A percentile compares a stretch with the other conserved stretches of the same genome.
These are phyloP conservation scores for Volvox africanus DNA, from an alignment of 139 green algal genomes.

Conservation along the genomic window DNA sequence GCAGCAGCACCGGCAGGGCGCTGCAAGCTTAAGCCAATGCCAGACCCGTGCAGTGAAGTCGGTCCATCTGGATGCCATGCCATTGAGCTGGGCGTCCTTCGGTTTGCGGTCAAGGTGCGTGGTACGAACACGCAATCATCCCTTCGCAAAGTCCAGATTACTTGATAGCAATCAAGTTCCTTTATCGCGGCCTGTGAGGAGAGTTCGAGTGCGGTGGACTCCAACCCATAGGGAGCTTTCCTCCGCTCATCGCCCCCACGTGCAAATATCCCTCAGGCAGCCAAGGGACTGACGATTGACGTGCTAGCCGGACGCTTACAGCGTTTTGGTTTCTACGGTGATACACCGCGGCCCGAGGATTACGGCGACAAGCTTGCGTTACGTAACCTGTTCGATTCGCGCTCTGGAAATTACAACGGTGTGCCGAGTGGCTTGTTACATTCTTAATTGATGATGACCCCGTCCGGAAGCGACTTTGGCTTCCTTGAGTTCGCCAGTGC, in stretches of 20 bases:
- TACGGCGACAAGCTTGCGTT: constrained; percentile 55
- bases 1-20: neutral
- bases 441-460: no score
- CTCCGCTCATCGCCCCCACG: no score
- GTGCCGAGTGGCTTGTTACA: neutral
- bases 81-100: constrained; percentile 54
- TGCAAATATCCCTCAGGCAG: neutral
- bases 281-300: neutral
- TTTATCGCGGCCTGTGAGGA: no score
- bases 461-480: no score
- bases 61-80: neutral
- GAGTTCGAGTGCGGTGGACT: no score
- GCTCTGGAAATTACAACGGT: neutral
- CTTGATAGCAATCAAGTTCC: no score
- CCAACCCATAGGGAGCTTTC: no score
- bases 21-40: constrained; percentile 34
- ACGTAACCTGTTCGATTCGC: constrained; percentile 36
- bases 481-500: no score
- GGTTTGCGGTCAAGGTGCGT: constrained; percentile 47
- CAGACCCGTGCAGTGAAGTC: constrained; percentile 8
- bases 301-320: constrained; percentile 38
- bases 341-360: neutral
- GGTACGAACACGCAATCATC: no score
- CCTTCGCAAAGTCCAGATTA: no score
- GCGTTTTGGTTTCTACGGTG: constrained; percentile 55